These are phyloP conservation scores for Hypsizygus ulmarius DNA, from an alignment of 1,284 basidiomycete genomes.

Conservation along the genomic window DNA sequence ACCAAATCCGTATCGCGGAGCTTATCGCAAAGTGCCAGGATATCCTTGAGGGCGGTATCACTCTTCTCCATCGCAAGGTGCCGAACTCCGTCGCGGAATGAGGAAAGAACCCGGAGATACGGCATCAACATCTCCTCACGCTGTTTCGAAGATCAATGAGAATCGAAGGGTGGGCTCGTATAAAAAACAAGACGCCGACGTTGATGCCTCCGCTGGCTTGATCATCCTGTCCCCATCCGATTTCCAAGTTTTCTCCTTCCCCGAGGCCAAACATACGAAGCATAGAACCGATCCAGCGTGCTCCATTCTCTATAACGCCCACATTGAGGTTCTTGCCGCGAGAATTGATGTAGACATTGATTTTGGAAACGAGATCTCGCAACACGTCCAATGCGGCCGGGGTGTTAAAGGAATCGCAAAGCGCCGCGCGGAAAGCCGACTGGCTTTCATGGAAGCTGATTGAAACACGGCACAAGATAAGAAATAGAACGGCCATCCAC, in stretches of 20 bases:
- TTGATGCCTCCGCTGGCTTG: slow-evolving; percentile 56
- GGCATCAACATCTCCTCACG: slow-evolving; percentile 87
- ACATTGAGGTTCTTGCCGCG: slow-evolving; percentile 66
- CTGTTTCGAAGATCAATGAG: slow-evolving; percentile 37
- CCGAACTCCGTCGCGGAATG: slow-evolving; percentile 91
- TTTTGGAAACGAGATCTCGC: slow-evolving; percentile 82
- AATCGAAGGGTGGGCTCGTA: slow-evolving; percentile 6
- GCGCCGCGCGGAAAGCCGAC: slow-evolving; percentile 78
- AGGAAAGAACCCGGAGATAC: slow-evolving; percentile 82
- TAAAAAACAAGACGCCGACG: slow-evolving; percentile 26
- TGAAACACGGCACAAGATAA: slow-evolving; percentile 9
- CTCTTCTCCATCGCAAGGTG: slow-evolving; percentile 75
- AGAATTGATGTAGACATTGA: slow-evolving; percentile 85
- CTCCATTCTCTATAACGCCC: slow-evolving; percentile 68
- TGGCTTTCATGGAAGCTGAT: slow-evolving; percentile 76
- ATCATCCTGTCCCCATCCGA: slow-evolving; percentile 71
- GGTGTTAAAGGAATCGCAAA: slow-evolving; percentile 98
- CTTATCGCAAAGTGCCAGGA: slow-evolving; percentile 83
- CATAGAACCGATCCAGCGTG: slow-evolving; percentile 88
- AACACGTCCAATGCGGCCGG: slow-evolving; percentile 79
- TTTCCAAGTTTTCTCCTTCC: slow-evolving; percentile 65
- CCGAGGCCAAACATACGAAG: slow-evolving; percentile 94
- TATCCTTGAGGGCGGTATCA: slow-evolving; percentile 69
- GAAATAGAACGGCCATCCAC: slow-evolving; percentile 13
- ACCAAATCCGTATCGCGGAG: slow-evolving; percentile 90